phyloP scores from a whole-genome alignment of 371 early-diverging fungal genomes.

The Nematocida sp. region DNA sequence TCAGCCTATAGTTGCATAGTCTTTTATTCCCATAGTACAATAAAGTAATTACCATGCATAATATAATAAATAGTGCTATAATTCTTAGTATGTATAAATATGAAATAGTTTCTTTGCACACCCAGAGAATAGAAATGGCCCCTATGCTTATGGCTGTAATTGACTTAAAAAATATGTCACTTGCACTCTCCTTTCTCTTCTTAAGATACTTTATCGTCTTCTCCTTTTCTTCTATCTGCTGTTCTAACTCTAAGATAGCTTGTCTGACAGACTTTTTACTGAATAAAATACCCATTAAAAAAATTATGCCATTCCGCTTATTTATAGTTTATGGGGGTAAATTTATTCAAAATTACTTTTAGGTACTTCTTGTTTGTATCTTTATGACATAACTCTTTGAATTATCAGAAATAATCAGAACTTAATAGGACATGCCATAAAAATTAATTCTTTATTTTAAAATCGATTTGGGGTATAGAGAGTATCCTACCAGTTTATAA shows the following conservation, averaged over 20 bases:
- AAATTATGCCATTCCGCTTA: slow-evolving; percentile 32
- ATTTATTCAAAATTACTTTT: no score
- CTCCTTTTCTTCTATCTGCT: slow-evolving; percentile 61
- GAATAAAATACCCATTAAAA: slow-evolving; percentile 45
- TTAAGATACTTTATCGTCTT: slow-evolving; percentile 34
- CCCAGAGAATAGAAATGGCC: slow-evolving; percentile 60
- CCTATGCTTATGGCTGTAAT: slow-evolving; percentile 33
- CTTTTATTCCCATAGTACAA: slow-evolving; percentile 1
- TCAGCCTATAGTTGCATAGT: slow-evolving; percentile 29
- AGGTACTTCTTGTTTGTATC: no score
- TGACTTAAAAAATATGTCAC: slow-evolving; percentile 45
- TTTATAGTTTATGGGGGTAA: not conserved
- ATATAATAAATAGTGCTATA: not conserved
- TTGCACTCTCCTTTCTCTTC: slow-evolving; percentile 16
- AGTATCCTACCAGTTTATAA: no score
- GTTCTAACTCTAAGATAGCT: slow-evolving; percentile 30
- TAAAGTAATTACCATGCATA: slow-evolving; percentile 36
- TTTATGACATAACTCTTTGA: no score
- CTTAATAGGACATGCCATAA: no score
- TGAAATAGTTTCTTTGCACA: slow-evolving; percentile 60
- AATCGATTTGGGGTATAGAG: no score
- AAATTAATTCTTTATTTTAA: no score
- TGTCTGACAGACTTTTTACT: slow-evolving; percentile 46
- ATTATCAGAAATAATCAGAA: no score
- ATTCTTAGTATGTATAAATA: slow-evolving; percentile 50